These are phyloP conservation scores for Apophysomyces variabilis DNA, from an alignment of 371 early-diverging fungal species.

Conservation along the genomic window DNA sequence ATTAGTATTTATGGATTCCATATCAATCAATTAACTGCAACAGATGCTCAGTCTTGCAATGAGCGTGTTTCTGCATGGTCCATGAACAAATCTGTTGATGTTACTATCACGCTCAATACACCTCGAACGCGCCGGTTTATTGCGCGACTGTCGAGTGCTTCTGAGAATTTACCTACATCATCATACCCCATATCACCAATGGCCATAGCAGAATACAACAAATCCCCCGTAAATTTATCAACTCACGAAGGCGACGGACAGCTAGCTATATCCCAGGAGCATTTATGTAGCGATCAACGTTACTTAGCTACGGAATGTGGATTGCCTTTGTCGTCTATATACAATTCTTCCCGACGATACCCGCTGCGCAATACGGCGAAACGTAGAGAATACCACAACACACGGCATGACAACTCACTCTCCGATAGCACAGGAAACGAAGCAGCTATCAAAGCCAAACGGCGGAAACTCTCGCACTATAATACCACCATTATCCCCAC, in stretches of 20 bases:
- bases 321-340: no score
- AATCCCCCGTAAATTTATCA: background rate
- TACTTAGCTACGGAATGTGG: no score
- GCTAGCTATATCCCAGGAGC: no score
- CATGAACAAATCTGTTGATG: background rate
- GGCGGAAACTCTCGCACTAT: background rate
- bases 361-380: background rate
- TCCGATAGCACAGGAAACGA: background rate
- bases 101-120: background rate
- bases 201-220: background rate
- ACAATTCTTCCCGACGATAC: background rate
- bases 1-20: background rate
- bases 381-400: background rate
- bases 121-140: constrained; percentile 1
- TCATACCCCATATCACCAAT: background rate
- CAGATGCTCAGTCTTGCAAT: background rate
- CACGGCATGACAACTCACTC: background rate
- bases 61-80: background rate
- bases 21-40: background rate
- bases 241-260: background rate
- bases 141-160: background rate
- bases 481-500: background rate
- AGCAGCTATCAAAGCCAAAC: background rate
- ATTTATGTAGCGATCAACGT: no score
- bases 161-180: background rate